Percentiles rank a stretch among this genome's conserved stretches.
phyloP scores from a whole-genome alignment of 2,329 filamentous ascomycete species.

The Neofusicoccum umdonicola region DNA sequence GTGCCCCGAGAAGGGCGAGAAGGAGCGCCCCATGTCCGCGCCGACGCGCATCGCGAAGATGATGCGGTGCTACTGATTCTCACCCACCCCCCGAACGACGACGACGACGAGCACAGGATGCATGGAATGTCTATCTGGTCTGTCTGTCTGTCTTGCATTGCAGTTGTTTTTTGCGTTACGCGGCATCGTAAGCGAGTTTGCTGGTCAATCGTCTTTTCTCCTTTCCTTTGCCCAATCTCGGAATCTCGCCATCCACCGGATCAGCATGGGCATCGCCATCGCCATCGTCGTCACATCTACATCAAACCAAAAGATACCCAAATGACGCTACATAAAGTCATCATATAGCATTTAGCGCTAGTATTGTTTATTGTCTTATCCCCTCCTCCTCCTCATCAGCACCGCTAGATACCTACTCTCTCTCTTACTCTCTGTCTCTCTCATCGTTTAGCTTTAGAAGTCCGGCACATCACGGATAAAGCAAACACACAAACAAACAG shows the following conservation, averaged over 20 bases:
- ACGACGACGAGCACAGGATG: neutral
- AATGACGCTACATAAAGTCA: constrained; percentile 2
- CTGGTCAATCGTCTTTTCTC: neutral
- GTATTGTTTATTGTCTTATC: neutral
- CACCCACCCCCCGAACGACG: neutral
- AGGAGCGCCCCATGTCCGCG: constrained; percentile 3
- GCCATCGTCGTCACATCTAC: neutral
- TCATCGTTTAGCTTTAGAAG: neutral
- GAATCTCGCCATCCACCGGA: neutral
- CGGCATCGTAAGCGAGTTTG: too few relatives aligned
- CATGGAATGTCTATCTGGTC: constrained; percentile 1
- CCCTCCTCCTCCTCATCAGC: neutral
- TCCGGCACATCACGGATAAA: too few relatives aligned
- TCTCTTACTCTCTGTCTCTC: too few relatives aligned
- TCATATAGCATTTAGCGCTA: neutral
- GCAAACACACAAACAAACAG: too few relatives aligned
- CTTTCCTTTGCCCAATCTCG: neutral
- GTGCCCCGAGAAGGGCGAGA: neutral
- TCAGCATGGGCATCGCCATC: too few relatives aligned
- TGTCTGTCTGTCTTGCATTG: too few relatives aligned
- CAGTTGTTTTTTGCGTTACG: too few relatives aligned
- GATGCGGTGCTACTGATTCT: neutral
- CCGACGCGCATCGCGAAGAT: neutral
- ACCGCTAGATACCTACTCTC: neutral
- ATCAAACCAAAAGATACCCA: constrained; percentile 15